Percentiles rank a stretch among this genome's conserved stretches.
Evolutionary conservation across 352 stramenopile genomes (phyloP).

Genomic region (Pythium volutum): DNA sequence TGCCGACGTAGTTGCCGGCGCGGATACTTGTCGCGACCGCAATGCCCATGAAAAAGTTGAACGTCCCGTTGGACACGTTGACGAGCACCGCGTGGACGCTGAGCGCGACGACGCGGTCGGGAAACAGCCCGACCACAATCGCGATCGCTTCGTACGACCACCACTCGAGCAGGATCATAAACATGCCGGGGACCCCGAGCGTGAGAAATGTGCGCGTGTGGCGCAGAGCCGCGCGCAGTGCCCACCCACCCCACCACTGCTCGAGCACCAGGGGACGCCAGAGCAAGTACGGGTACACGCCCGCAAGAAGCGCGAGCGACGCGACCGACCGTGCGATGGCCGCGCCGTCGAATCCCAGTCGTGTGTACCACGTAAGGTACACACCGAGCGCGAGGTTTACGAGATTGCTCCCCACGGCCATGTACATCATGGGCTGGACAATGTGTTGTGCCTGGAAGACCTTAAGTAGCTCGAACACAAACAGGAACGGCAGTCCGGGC

Average conservation of each 20-base stretch:
- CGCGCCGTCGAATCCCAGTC: conserved; percentile 67
- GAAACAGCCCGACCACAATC: conserved; percentile 46
- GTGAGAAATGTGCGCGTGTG: conserved; percentile 44
- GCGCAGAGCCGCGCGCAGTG: conserved; percentile 12
- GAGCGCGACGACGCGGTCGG: conserved; percentile 44
- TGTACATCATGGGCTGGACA: conserved; percentile 66
- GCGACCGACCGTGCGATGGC: conserved; percentile 57
- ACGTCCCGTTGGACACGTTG: conserved; percentile 58
- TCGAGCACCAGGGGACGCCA: conserved; percentile 30
- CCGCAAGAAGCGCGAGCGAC: conserved; percentile 42
- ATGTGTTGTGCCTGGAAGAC: conserved; percentile 79
- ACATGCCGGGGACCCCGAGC: conserved; percentile 44
- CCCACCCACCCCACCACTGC: conserved; percentile 34
- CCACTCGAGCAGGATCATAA: conserved; percentile 70
- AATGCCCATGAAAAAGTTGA: conserved; percentile 54
- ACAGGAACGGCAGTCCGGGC: conserved; percentile 61
- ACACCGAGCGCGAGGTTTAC: conserved; percentile 63
- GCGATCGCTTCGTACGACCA: conserved; percentile 68
- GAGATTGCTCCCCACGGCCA: conserved; percentile 53
- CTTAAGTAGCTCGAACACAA: conserved; percentile 79
- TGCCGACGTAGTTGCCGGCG: conserved; percentile 19
- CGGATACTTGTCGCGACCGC: conserved; percentile 17
- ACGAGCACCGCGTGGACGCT: conserved; percentile 62
- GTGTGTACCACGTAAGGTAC: conserved; percentile 70
- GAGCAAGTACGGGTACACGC: conserved; percentile 57